phyloP scores from a whole-genome alignment of 306 rosid species.

The Medicago ruthenica region DNA sequence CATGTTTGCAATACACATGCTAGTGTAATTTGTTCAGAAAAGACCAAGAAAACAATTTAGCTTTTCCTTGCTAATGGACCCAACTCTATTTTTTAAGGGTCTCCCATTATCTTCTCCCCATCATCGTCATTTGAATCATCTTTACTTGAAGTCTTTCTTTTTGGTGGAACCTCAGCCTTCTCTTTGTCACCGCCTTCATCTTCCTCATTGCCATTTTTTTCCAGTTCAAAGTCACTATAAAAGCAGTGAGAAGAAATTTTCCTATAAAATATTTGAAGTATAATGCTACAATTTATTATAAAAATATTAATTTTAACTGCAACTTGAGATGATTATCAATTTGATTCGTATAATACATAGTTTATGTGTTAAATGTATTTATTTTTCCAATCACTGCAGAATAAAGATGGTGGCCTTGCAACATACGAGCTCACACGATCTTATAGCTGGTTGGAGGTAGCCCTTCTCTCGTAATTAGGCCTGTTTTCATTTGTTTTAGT shows the following conservation, averaged over 20 bases:
- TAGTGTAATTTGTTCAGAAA: not conserved
- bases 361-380: conserved; percentile 22
- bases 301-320: not conserved
- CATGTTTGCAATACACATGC: not conserved
- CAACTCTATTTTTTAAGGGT: not conserved
- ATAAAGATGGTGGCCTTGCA: conserved; percentile 83
- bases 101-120: not conserved
- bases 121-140: not conserved
- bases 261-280: not conserved
- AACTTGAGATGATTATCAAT: conserved; percentile 1
- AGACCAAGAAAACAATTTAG: conserved; percentile 6
- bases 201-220: not conserved
- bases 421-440: conserved; percentile 94
- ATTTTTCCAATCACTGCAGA: conserved; percentile 53
- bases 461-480: conserved; percentile 30
- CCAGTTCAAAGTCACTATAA: not conserved
- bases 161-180: conserved; percentile 6
- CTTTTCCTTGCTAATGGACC: not conserved
- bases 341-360: conserved; percentile 25
- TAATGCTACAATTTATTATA: not conserved
- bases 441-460: conserved; percentile 93
- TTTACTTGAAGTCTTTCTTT: not conserved
- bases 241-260: too few species aligned
- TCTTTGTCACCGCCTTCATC: not conserved
- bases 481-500: conserved; percentile 14